Percentiles rank a stretch among this genome's conserved stretches.
Conservation (phyloP, 1,284 basidiomycete genomes). For the Singerocomus inundabilis region DNA sequence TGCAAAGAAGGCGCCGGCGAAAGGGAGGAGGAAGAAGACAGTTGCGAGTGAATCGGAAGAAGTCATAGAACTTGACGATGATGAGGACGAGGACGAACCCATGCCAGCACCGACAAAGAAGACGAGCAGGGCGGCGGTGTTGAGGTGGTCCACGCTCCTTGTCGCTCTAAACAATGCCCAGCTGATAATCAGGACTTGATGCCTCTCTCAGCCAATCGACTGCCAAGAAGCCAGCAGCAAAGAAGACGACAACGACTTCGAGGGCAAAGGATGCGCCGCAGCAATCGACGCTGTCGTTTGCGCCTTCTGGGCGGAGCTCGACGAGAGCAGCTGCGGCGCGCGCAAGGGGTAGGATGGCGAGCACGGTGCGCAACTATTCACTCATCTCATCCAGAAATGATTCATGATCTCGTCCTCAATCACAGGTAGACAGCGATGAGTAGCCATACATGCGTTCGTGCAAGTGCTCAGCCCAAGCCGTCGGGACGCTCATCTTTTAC, state of each 20-base stretch:
- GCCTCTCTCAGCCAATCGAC: slow-evolving; percentile 16
- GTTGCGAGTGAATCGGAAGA: slow-evolving; percentile 53
- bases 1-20: slow-evolving; percentile 47
- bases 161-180: not conserved
- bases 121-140: slow-evolving; percentile 63
- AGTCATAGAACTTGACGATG: slow-evolving; percentile 48
- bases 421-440: slow-evolving; percentile 33
- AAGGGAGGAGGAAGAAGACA: slow-evolving; percentile 34
- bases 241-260: slow-evolving; percentile 52
- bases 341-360: slow-evolving; percentile 52
- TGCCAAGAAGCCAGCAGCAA: slow-evolving; percentile 42
- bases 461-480: not conserved
- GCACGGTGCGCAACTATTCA: slow-evolving; percentile 19
- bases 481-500: not conserved
- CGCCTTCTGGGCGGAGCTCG: slow-evolving; percentile 56
- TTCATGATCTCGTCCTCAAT: slow-evolving; percentile 1
- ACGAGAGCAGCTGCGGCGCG: slow-evolving; percentile 56
- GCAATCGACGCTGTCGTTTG: slow-evolving; percentile 57
- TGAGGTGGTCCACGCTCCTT: slow-evolving; percentile 46
- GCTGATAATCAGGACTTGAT: not conserved
- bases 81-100: slow-evolving; percentile 55
- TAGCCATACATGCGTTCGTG: slow-evolving; percentile 14
- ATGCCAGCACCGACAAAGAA: slow-evolving; percentile 46
- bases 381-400: not conserved
- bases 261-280: slow-evolving; percentile 33